phyloP scores from a whole-genome alignment of 2,329 filamentous ascomycete species.

The Colletotrichum caudatum region DNA sequence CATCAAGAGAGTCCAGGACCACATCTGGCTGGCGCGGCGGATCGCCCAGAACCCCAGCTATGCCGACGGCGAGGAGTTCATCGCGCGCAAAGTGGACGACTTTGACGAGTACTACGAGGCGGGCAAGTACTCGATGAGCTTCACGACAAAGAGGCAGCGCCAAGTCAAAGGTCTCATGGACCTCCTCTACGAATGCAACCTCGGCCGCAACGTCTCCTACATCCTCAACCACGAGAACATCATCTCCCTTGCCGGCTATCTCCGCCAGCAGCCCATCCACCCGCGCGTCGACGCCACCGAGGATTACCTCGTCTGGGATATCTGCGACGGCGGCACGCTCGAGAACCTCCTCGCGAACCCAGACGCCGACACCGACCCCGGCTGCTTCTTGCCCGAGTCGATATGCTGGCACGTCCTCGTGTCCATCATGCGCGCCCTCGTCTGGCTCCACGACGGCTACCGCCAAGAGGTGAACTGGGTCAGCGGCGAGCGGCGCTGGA shows the following conservation, averaged over 20 bases:
- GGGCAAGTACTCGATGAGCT: slow-evolving; percentile 20
- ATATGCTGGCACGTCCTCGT: slow-evolving; percentile 68
- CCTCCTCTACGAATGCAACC: slow-evolving; percentile 47
- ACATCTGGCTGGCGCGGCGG: slow-evolving; percentile 51
- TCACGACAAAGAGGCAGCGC: slow-evolving; percentile 42
- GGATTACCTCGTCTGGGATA: slow-evolving; percentile 62
- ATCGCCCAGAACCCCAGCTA: slow-evolving; percentile 43
- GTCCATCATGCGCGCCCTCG: slow-evolving; percentile 61
- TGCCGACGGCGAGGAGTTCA: slow-evolving; percentile 48
- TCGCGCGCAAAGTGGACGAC: slow-evolving; percentile 48
- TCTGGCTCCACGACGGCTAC: slow-evolving; percentile 65
- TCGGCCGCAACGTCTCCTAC: slow-evolving; percentile 48
- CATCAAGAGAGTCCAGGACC: slow-evolving; percentile 47
- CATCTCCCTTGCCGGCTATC: slow-evolving; percentile 57
- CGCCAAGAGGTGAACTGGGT: slow-evolving; percentile 44
- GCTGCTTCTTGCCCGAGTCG: slow-evolving; percentile 61
- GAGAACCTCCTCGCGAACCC: slow-evolving; percentile 53
- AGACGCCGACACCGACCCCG: slow-evolving; percentile 42
- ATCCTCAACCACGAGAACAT: slow-evolving; percentile 65
- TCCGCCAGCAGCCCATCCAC: slow-evolving; percentile 45
- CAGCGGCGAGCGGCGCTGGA: slow-evolving; percentile 29
- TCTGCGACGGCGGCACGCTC: slow-evolving; percentile 64
- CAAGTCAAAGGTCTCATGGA: slow-evolving; percentile 45
- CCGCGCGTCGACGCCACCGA: slow-evolving; percentile 43
- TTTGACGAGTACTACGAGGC: slow-evolving; percentile 37